Evolutionary conservation across 345 rosid genomes (phyloP), one percentile per base, ranked within the genome.

Genomic region (Adansonia digitata): DNA sequence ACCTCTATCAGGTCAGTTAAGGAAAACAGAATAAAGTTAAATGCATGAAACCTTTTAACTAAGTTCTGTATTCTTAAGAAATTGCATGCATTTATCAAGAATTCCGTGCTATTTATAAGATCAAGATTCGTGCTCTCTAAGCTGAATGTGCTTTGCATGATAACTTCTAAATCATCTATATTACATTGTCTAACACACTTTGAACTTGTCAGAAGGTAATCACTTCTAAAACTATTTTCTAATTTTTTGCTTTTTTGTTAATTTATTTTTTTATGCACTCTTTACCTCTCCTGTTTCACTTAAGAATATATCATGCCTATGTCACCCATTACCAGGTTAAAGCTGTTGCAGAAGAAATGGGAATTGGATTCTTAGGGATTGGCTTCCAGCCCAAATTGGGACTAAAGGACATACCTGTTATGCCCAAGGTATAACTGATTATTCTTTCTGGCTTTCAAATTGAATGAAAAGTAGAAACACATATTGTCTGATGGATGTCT

Each of bases 321-420:
- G 13, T 35, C 78, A 22, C 18, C 18, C 64, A 63, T 22, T 59
- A 49, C 56, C 79, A 96, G 99, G 99, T 96, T 49, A 96, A 96
- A 88, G 98, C 99, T 70, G 98, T 96, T 62, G 90, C 99, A 42
- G 98, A 93, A 77, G 99, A 96, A 83, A 90, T 96, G 97, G 99
- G 98, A 75, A 96, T 90, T 75, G 99, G 99, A 73, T 96, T 96
- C 81, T 86, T 96, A 72, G 99, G 99, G 79, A 89, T 93, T 52
- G 99, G 99, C 20, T 96, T 93, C 88, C 98, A 96, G 87, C 98
- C 99, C 61, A 96, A 89, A 77, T 90, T 97, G 94, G 88, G 86
- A 70, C 77, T 88, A 42, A 88, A 88, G 68, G 97, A 93, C 74
- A 93, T 93, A 80, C 99, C 98, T 52, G 68, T 96, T 76, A 96